Evolutionary conservation across 2,329 filamentous ascomycete species (phyloP).

Genomic region (Xylaria sp.): DNA sequence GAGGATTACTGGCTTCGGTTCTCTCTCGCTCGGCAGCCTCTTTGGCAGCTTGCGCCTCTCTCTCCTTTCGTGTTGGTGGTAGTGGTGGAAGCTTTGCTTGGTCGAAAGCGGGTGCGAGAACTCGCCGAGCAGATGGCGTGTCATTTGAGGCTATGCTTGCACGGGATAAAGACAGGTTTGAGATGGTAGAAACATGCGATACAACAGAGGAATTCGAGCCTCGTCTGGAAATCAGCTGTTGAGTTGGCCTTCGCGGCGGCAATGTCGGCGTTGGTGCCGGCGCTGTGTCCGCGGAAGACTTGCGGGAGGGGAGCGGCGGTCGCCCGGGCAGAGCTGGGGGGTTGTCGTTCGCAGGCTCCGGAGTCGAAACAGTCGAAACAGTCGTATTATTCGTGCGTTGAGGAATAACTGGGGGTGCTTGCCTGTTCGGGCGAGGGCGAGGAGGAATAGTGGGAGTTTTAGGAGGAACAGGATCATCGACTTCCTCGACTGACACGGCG

Average conservation of each 20-base stretch:
- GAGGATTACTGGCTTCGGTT: slow-evolving; percentile 38
- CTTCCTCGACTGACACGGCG: slow-evolving; percentile 45
- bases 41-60: slow-evolving; percentile 52
- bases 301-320: slow-evolving; percentile 47
- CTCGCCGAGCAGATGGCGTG: slow-evolving; percentile 47
- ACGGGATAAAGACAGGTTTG: slow-evolving; percentile 57
- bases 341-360: slow-evolving; percentile 27
- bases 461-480: slow-evolving; percentile 26
- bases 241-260: slow-evolving; percentile 55
- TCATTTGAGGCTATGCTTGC: slow-evolving; percentile 55
- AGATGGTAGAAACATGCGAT: slow-evolving; percentile 60
- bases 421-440: slow-evolving; percentile 46
- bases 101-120: slow-evolving; percentile 62
- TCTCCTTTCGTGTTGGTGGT: slow-evolving; percentile 60
- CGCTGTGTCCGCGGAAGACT: slow-evolving; percentile 24
- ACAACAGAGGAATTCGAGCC: slow-evolving; percentile 64
- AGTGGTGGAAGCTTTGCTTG: slow-evolving; percentile 62
- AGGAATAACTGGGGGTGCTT: slow-evolving; percentile 45
- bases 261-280: slow-evolving; percentile 51
- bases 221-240: slow-evolving; percentile 52
- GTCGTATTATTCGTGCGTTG: slow-evolving; percentile 43
- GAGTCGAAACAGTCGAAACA: slow-evolving; percentile 1
- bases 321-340: slow-evolving; percentile 39
- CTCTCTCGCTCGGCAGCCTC: slow-evolving; percentile 43
- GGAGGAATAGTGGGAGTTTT: slow-evolving; percentile 48